Evolutionary conservation across 768 basidiomycete genomes (phyloP).

Genomic region (Myochromella boudieri): DNA sequence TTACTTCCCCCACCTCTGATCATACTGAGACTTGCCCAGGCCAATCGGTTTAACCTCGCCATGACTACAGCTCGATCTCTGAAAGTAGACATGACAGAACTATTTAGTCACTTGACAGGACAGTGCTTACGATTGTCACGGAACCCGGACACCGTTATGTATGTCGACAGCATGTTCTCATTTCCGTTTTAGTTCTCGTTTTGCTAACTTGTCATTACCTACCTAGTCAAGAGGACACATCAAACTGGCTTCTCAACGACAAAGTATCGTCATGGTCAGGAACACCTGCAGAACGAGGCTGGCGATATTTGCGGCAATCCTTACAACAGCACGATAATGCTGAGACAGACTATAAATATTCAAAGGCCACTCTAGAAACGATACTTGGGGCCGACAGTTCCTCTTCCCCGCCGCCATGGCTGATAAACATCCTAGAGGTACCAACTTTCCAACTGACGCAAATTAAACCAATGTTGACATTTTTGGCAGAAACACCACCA

Average conservation of each 20-base stretch:
- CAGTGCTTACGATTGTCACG: slow-evolving; percentile 78
- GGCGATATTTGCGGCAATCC: slow-evolving; percentile 83
- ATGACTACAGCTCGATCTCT: slow-evolving; percentile 74
- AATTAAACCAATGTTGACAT: slow-evolving; percentile 4
- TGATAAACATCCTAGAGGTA: slow-evolving; percentile 76
- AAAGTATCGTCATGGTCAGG: slow-evolving; percentile 84
- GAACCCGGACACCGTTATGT: slow-evolving; percentile 61
- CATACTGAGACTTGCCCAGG: slow-evolving; percentile 75
- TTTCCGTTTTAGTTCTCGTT: no score
- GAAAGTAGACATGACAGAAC: slow-evolving; percentile 81
- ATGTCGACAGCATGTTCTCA: slow-evolving; percentile 23
- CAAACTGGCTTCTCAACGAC: slow-evolving; percentile 84
- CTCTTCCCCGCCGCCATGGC: slow-evolving; percentile 76
- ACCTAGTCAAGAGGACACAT: slow-evolving; percentile 64
- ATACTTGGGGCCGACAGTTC: slow-evolving; percentile 66
- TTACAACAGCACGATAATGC: slow-evolving; percentile 75
- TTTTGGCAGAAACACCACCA: slow-evolving; percentile 64
- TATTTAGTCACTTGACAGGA: slow-evolving; percentile 75
- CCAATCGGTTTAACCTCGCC: slow-evolving; percentile 77
- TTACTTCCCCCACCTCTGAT: slow-evolving; percentile 61
- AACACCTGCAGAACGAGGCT: slow-evolving; percentile 73
- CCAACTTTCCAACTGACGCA: slow-evolving; percentile 7
- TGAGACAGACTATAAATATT: slow-evolving; percentile 74
- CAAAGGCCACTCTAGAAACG: slow-evolving; percentile 74
- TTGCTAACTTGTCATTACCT: slow-evolving; percentile 16